Percentiles rank a stretch among this genome's conserved stretches.
These are phyloP conservation scores for Saxophila tyrrhenica DNA, from an alignment of 495 filamentous ascomycete species.

Conservation along the genomic window DNA sequence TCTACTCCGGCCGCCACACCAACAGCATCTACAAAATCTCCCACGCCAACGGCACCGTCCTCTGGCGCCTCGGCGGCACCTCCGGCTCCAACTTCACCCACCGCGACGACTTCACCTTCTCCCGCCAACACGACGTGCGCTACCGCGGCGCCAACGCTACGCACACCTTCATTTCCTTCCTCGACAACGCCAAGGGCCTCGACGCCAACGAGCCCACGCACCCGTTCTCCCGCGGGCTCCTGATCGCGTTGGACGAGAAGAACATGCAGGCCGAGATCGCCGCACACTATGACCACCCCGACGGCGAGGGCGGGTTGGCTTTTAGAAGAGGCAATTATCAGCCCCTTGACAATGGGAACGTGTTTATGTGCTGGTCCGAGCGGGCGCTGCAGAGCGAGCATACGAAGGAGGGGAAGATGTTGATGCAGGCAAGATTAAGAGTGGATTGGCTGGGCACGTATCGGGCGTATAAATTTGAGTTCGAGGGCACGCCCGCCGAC, in stretches of 20 bases:
- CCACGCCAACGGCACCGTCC: slow-evolving; percentile 9
- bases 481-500: slow-evolving; percentile 1
- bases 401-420: slow-evolving; percentile 2
- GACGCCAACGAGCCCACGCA: not conserved
- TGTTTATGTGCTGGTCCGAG: slow-evolving; percentile 13
- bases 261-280: not conserved
- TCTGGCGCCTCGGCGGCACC: slow-evolving; percentile 18
- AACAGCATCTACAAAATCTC: slow-evolving; percentile 15
- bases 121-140: slow-evolving; percentile 10
- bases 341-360: slow-evolving; percentile 6
- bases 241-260: slow-evolving; percentile 7
- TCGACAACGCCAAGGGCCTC: slow-evolving; percentile 10
- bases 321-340: slow-evolving; percentile 1
- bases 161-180: slow-evolving; percentile 8
- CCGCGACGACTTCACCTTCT: slow-evolving; percentile 5
- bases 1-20: slow-evolving; percentile 17
- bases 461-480: slow-evolving; percentile 9
- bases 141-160: slow-evolving; percentile 7
- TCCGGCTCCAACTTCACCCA: slow-evolving; percentile 3
- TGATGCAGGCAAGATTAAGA: not conserved
- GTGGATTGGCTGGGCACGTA: slow-evolving; percentile 4
- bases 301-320: not conserved
- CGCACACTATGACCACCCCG: slow-evolving; percentile 5
- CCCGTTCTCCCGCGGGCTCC: slow-evolving; percentile 5
- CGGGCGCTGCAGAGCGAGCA: slow-evolving; percentile 4